Conservation (phyloP, 805 yeast genomes). For the Zygosaccharomyces siamensis region DNA sequence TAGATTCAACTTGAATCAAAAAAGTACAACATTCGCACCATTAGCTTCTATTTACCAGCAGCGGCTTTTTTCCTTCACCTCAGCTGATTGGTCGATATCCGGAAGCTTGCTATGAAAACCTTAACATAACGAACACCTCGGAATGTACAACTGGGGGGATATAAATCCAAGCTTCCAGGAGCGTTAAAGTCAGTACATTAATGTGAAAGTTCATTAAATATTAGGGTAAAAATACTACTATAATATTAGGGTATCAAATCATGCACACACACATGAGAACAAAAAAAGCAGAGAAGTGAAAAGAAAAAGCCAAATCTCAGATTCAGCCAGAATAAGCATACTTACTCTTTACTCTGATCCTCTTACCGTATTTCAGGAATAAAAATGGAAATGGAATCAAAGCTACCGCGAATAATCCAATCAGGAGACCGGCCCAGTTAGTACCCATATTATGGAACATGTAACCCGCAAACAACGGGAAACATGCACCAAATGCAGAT, state of each 20-base stretch:
- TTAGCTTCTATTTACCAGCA: no score
- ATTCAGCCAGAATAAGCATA: conserved; percentile 11
- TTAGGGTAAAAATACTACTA: not conserved
- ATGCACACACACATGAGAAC: not conserved
- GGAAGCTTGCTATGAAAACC: no score
- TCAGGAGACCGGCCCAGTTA: conserved; percentile 73
- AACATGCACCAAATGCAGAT: conserved; percentile 61
- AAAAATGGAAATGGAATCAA: conserved; percentile 66
- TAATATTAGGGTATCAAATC: not conserved
- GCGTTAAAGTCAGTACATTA: not conserved
- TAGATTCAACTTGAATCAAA: not conserved
- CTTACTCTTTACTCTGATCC: conserved; percentile 52
- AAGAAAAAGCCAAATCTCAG: not conserved
- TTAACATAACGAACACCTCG: not conserved
- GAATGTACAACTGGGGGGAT: no score
- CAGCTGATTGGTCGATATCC: no score
- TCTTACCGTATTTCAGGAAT: conserved; percentile 55
- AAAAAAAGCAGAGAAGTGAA: not conserved
- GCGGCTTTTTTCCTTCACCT: no score
- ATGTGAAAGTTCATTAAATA: no score
- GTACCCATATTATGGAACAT: conserved; percentile 67
- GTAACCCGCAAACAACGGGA: conserved; percentile 65
- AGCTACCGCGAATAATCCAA: conserved; percentile 55
- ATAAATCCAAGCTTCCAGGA: not conserved
- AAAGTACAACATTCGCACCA: no score